Conservation (phyloP, 1,139 yeast species). For the Hyphopichia khmerensis region DNA sequence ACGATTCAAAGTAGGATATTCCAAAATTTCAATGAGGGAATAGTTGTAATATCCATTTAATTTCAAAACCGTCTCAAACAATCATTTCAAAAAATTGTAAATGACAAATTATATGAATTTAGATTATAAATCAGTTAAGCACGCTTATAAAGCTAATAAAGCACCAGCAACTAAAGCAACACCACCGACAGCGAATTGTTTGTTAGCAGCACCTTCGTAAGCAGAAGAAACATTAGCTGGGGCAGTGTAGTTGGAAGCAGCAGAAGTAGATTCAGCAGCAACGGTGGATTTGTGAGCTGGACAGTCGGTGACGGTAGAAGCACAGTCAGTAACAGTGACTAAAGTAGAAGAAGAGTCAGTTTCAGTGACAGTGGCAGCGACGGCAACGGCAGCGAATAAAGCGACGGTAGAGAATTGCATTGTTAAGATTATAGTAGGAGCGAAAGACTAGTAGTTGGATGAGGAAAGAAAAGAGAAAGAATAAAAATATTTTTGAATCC, state of each 20-base stretch:
- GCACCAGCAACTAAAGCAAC: conserved; percentile 34
- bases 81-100: background rate
- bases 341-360: conserved; percentile 20
- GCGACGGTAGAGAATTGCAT: conserved; percentile 10
- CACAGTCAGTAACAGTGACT: conserved; percentile 33
- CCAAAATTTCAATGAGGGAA: background rate
- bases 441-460: conserved; percentile 22
- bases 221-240: conserved; percentile 10
- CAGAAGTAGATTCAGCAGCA: conserved; percentile 8
- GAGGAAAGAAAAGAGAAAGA: conserved; percentile 8
- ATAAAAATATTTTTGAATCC: background rate
- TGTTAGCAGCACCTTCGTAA: conserved; percentile 21
- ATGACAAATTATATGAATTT: background rate
- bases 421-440: background rate
- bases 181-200: conserved; percentile 18
- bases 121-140: background rate
- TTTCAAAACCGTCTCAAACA: background rate
- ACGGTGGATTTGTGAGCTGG: conserved; percentile 17
- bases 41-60: background rate
- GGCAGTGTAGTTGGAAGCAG: conserved; percentile 8
- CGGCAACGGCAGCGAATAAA: conserved; percentile 12
- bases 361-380: conserved; percentile 22
- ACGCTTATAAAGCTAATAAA: conserved; percentile 12
- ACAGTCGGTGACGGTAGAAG: conserved; percentile 26
- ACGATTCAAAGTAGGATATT: background rate